phyloP scores from a whole-genome alignment of 1,139 yeast species.

The Yamadazyma dendronema region DNA sequence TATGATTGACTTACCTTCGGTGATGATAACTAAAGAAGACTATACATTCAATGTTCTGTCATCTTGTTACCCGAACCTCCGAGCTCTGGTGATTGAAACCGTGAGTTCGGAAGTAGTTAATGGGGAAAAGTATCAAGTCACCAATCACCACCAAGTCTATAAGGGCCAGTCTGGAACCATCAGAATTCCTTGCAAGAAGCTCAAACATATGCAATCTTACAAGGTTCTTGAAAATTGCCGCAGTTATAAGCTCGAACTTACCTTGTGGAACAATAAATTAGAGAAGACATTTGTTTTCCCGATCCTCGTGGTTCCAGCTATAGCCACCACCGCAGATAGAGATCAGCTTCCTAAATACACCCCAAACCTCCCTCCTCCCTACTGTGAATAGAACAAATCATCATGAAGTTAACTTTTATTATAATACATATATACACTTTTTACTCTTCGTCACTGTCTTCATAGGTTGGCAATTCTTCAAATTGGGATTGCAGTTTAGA shows the following conservation, averaged over 20 bases:
- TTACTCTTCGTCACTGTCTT: conserved; percentile 40
- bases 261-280: too few relatives aligned
- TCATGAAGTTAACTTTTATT: not conserved
- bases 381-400: too few relatives aligned
- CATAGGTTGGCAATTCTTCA: conserved; percentile 42
- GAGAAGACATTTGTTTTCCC: not conserved
- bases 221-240: not conserved
- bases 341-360: not conserved
- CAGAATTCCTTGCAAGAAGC: not conserved
- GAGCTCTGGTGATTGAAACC: not conserved
- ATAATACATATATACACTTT: conserved; percentile 8
- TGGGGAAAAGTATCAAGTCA: not conserved
- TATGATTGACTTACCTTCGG: not conserved
- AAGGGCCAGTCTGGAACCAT: not conserved
- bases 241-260: not conserved
- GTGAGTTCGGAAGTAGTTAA: not conserved
- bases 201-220: not conserved
- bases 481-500: conserved; percentile 9
- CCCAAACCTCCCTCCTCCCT: too few relatives aligned
- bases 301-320: not conserved
- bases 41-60: too few relatives aligned
- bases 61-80: too few relatives aligned
- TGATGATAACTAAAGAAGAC: not conserved
- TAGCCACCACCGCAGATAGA: too few relatives aligned
- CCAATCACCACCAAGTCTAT: not conserved